Evolutionary conservation across 129 eudicot genomes (phyloP), one percentile per base, ranked within the genome.

Genomic region (Tagetes erecta): DNA sequence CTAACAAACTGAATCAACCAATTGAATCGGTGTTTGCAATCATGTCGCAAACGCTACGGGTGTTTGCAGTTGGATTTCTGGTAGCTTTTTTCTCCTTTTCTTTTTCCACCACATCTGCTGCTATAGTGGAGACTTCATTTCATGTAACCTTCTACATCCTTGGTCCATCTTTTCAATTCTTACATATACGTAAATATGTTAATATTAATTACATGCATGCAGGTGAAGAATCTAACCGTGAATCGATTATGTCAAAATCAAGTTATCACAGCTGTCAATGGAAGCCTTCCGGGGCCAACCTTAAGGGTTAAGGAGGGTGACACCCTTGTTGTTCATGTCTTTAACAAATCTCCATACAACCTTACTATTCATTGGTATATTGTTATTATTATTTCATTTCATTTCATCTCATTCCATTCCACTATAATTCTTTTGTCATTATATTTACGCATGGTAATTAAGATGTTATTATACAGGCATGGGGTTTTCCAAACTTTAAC

Each of bases 231-330:
- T 75, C 37, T 81, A 52, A 87, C 93, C 0, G 83, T 82, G 46
- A 74, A 71, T 10, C 80, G 82, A 10, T 41, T 92, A n/a, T 92
- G 97, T 74, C 63, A 74, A 27, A 51, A 53, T 6, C 89, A 72
- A 76, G 91, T 85, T 0, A 84, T 92, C 37, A 81, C 88, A 0
- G 96, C 93, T 3, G 97, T 80, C 3, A 92, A 92, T 13, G 96
- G 93, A 14, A 85, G 85, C 49, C 84, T 88, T 39, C 97, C 97
- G 0, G 97, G 97, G 14, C 97, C 97, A 1, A 80, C 91, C n/a
- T 10, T 89, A 49, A 83, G 75, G 2, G 91, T 82, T 13, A 64
- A 77, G 6, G 97, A 92, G 81, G 97, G 96, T 44, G 97, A 92
- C 58, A 82, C 94, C 1, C 78, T 92, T 64, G 50, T 89, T 6